Evolutionary conservation across 202 grass and related monocot species (phyloP).

Genomic region (Schoenoplectus tabernaemontani): DNA sequence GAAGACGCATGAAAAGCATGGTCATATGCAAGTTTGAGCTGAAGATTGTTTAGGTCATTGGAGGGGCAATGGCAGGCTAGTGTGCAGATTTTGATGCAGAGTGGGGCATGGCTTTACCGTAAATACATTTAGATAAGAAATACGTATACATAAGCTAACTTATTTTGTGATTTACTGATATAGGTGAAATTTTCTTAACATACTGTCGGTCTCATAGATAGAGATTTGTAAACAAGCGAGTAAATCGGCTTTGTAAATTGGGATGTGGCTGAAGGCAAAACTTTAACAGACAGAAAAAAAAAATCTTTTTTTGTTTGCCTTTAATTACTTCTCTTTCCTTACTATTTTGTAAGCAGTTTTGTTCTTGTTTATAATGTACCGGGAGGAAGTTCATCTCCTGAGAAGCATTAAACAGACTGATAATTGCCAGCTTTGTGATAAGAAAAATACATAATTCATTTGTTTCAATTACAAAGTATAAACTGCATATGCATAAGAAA

Average conservation of each 20-base stretch:
- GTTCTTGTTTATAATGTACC: not conserved
- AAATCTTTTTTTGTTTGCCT: not conserved
- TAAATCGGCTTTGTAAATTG: conserved; percentile 24
- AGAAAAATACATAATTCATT: not conserved
- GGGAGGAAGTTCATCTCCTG: conserved; percentile 3
- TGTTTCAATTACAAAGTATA: not conserved
- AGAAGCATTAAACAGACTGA: conserved; percentile 9
- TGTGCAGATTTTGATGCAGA: conserved; percentile 20
- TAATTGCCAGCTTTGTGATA: not conserved
- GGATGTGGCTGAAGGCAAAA: not conserved
- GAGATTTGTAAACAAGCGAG: conserved; percentile 21
- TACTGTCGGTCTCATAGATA: conserved; percentile 4
- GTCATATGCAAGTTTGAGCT: not conserved
- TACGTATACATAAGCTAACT: conserved; percentile 20
- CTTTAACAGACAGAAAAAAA: conserved; percentile 17
- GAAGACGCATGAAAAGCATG: conserved; percentile 37
- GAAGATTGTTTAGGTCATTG: not conserved
- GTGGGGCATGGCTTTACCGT: not conserved
- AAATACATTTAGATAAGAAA: conserved; percentile 26
- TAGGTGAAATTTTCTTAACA: conserved; percentile 20
- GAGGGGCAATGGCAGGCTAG: not conserved
- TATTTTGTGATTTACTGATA: conserved; percentile 28
- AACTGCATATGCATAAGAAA: not conserved
- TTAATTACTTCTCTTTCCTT: not conserved
- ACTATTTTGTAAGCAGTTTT: conserved; percentile 15